Evolutionary conservation across 2,329 filamentous ascomycete species (phyloP), one percentile per base, ranked within the genome.

Genomic region (Westerdykella sp.): DNA sequence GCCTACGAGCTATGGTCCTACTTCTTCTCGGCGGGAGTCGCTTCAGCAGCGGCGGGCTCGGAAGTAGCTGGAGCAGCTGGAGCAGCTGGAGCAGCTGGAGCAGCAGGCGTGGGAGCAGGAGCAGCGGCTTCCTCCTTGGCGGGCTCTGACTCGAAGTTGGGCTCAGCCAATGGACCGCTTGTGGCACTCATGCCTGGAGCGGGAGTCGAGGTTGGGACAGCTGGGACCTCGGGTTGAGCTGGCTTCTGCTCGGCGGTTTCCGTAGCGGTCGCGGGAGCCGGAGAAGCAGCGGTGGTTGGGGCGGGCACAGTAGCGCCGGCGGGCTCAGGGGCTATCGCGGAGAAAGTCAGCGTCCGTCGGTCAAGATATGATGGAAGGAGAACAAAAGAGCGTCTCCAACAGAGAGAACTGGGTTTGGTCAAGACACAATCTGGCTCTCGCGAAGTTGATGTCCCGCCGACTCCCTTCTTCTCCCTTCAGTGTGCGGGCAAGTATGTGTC

Each of bases 121-220:
- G 48, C 46, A 6, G 55, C 44, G 3, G 50, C 41, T 35, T 50
- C 40, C 6, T 53, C 49, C 49, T 57, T 56, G 9, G 50, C 48
- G 10, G 57, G 55, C 14, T 50, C 48, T 21, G 45, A 46, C 32
- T 66, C 62, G 42, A 58, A 53, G 21, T 56, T 57, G 40, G 64
- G 54, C 18, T 65, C 63, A 32, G 52, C 55, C 54, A 68, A 45
- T 9, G 65, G 65, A 13, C 65, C 65, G 28, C 62, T 66, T 9
- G 65, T 68, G 11, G 65, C 65, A 30, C 62, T 66, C 65, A 68
- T 68, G 28, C 64, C 63, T 14, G 60, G 60, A 16, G 62, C 62
- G 18, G 57, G 55, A 47, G 59, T 54, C 11, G 48, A 49, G 6
- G 53, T 42, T 4, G 63, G 60, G 34, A 62, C 42, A 10, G 51